A percentile compares a stretch with the other conserved stretches of the same genome.
Evolutionary conservation across 1,139 yeast genomes (phyloP).

Genomic region (Scheffersomyces segobiensis): DNA sequence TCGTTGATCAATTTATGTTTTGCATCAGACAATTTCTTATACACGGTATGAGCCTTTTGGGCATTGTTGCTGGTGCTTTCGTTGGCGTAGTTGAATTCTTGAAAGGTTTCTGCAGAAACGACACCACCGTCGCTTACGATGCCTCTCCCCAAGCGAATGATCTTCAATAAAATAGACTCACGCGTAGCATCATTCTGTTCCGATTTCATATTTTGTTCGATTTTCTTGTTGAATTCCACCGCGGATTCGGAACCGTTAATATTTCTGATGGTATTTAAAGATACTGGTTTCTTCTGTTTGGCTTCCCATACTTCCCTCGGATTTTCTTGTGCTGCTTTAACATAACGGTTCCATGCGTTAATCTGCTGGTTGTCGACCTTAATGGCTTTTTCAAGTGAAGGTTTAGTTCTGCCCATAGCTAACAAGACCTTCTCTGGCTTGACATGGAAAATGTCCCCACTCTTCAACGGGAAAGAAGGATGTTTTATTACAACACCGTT

Average conservation of each 20-base stretch:
- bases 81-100: constrained; percentile 19
- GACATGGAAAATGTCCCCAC: constrained; percentile 88
- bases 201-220: constrained; percentile 34
- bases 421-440: constrained; percentile 81
- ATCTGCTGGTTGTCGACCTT: constrained; percentile 72
- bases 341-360: constrained; percentile 71
- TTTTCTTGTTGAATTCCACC: constrained; percentile 24
- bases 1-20: constrained; percentile 28
- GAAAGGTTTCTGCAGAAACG: constrained; percentile 22
- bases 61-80: constrained; percentile 10
- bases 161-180: constrained; percentile 45
- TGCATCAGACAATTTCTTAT: constrained; percentile 25
- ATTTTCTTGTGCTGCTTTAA: constrained; percentile 54
- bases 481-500: constrained; percentile 78
- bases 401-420: constrained; percentile 85
- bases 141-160: constrained; percentile 19
- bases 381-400: constrained; percentile 66
- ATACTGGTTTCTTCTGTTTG: constrained; percentile 45
- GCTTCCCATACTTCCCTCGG: constrained; percentile 62
- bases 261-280: constrained; percentile 30
- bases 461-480: constrained; percentile 74
- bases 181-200: constrained; percentile 46
- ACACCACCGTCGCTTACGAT: constrained; percentile 15
- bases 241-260: constrained; percentile 12
- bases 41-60: constrained; percentile 33